Evolutionary conservation across 2,329 filamentous ascomycete genomes (phyloP).

Genomic region (Fusarium sp.): DNA sequence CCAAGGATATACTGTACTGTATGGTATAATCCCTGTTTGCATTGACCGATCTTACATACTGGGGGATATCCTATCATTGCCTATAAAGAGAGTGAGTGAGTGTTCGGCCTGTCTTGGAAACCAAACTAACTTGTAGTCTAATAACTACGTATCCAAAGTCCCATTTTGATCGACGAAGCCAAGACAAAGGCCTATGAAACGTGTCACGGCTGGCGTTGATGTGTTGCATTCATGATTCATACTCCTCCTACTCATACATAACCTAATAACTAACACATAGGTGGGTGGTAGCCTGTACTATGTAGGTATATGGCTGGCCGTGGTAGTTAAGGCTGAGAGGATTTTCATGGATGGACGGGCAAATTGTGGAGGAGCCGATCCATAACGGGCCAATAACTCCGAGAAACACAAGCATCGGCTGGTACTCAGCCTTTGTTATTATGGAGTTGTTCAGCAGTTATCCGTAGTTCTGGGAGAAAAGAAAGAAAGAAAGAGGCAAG

Average conservation of each 20-base stretch:
- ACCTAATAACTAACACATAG: too few species aligned
- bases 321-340: constrained; percentile 31
- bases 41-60: constrained; percentile 23
- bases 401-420: neutral
- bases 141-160: constrained; percentile 6
- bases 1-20: neutral
- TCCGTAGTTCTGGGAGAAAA: too few species aligned
- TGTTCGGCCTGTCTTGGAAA: neutral
- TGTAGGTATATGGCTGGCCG: neutral
- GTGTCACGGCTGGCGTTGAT: constrained; percentile 14
- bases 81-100: neutral
- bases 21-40: constrained; percentile 20
- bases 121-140: too few species aligned
- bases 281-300: too few species aligned
- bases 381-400: constrained; percentile 12
- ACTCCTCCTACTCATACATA: neutral
- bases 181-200: constrained; percentile 25
- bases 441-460: too few species aligned
- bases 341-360: neutral
- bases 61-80: neutral
- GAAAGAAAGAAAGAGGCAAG: constrained; percentile 22
- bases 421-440: constrained; percentile 24
- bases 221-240: neutral
- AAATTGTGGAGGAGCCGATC: neutral
- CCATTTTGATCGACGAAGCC: neutral